Conservation (phyloP, 768 basidiomycete species). For the Naematelia aurantialba region DNA sequence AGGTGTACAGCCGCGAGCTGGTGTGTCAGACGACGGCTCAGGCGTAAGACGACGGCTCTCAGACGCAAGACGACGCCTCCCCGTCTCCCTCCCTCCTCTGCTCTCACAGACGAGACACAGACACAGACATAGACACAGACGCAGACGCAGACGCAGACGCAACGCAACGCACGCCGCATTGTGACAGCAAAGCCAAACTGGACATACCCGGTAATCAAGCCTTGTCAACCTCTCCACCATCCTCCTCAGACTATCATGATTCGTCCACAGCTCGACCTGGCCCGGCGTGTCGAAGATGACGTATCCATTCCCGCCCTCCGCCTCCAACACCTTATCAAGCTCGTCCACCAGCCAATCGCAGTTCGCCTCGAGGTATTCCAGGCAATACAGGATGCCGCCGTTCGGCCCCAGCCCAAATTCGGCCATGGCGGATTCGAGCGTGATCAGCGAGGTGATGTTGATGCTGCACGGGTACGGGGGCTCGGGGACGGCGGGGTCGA, state of each 20-base stretch:
- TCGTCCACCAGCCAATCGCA: slow-evolving; percentile 61
- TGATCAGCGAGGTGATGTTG: slow-evolving; percentile 78
- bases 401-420: slow-evolving; percentile 85
- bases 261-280: slow-evolving; percentile 95
- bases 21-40: too few species aligned
- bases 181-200: not conserved
- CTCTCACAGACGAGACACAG: not conserved
- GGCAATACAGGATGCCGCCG: slow-evolving; percentile 91
- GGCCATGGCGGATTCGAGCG: slow-evolving; percentile 79
- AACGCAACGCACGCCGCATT: not conserved
- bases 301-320: slow-evolving; percentile 66
- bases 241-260: slow-evolving; percentile 80
- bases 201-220: slow-evolving; percentile 74
- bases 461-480: slow-evolving; percentile 89
- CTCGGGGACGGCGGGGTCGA: slow-evolving; percentile 88
- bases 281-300: slow-evolving; percentile 94
- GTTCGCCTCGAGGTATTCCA: slow-evolving; percentile 95
- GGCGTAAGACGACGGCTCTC: too few species aligned
- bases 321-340: slow-evolving; percentile 64
- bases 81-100: not conserved
- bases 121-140: not conserved
- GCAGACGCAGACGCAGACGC: not conserved
- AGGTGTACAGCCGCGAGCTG: slow-evolving; percentile 91
- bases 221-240: slow-evolving; percentile 71
- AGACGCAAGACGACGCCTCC: not conserved